These are phyloP conservation scores for Eucalyptus caleyi DNA, from an alignment of 345 rosid species.

Conservation along the genomic window DNA sequence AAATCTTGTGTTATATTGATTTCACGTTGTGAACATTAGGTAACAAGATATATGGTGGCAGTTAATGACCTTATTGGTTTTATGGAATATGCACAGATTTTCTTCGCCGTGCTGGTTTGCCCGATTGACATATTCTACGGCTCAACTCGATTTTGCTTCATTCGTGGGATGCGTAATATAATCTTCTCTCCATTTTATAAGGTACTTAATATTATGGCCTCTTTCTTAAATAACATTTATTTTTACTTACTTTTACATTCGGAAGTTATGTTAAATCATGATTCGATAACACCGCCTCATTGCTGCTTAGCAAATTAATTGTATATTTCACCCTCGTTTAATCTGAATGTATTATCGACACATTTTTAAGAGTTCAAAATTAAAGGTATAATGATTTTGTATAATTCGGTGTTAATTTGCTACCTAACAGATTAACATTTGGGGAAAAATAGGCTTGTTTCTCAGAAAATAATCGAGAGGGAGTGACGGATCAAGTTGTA, in stretches of 20 bases:
- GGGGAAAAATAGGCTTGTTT: too few species aligned
- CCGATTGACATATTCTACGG: slow-evolving; percentile 82
- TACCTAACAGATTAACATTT: neutral
- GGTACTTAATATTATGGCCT: slow-evolving; percentile 17
- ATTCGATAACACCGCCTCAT: neutral
- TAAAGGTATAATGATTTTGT: neutral
- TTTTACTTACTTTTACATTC: neutral
- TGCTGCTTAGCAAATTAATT: neutral
- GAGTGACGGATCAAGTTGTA: neutral
- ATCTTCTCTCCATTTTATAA: slow-evolving; percentile 81
- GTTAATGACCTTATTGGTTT: neutral
- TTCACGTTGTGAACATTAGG: neutral
- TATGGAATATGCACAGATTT: slow-evolving; percentile 28
- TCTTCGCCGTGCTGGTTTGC: slow-evolving; percentile 51
- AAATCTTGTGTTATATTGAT: neutral
- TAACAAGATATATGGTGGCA: neutral
- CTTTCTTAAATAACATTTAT: neutral
- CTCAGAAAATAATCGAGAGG: neutral
- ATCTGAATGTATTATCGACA: neutral
- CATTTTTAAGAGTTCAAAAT: too few species aligned
- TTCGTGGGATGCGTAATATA: slow-evolving; percentile 68
- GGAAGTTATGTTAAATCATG: neutral
- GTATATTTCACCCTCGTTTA: neutral
- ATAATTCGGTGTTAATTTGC: neutral
- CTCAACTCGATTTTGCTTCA: slow-evolving; percentile 75